phyloP scores from a whole-genome alignment of 768 basidiomycete species.

The Dacryopinax primogenitus region DNA sequence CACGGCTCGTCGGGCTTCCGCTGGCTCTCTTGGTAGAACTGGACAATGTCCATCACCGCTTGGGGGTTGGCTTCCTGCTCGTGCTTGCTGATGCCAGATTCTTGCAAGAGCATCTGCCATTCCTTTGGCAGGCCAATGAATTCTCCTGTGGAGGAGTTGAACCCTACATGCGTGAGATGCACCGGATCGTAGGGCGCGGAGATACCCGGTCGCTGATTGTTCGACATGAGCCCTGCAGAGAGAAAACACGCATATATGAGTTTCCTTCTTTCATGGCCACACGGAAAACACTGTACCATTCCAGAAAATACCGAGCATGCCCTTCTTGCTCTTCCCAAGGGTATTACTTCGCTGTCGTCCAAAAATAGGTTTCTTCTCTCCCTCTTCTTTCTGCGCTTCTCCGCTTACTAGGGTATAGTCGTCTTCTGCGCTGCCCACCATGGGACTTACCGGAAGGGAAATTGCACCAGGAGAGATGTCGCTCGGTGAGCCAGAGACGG shows the following conservation, averaged over 20 bases:
- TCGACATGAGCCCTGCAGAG: not conserved
- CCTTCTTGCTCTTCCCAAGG: not conserved
- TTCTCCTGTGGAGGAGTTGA: conserved; percentile 97
- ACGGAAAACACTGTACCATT: not conserved
- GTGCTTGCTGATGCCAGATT: conserved; percentile 82
- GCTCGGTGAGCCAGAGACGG: not conserved
- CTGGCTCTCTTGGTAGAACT: conserved; percentile 76
- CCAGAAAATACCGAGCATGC: not conserved
- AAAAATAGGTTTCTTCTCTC: not conserved
- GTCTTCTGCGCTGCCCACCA: not conserved
- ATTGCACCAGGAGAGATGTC: not conserved
- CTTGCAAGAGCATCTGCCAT: conserved; percentile 88
- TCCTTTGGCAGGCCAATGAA: conserved; percentile 96
- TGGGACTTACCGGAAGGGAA: not conserved
- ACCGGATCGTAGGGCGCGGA: conserved; percentile 98
- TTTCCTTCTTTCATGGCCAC: no score
- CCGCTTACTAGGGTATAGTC: not conserved
- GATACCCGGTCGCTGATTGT: conserved; percentile 49
- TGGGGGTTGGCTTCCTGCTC: conserved; percentile 98
- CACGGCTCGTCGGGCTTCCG: not conserved
- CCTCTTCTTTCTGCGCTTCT: not conserved
- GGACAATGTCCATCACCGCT: conserved; percentile 96
- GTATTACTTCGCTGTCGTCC: not conserved
- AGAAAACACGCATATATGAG: not conserved
- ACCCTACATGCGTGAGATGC: conserved; percentile 97